Evolutionary conservation across 169 alveolate species (phyloP).

Genomic region (Plasmodium berghei): DNA sequence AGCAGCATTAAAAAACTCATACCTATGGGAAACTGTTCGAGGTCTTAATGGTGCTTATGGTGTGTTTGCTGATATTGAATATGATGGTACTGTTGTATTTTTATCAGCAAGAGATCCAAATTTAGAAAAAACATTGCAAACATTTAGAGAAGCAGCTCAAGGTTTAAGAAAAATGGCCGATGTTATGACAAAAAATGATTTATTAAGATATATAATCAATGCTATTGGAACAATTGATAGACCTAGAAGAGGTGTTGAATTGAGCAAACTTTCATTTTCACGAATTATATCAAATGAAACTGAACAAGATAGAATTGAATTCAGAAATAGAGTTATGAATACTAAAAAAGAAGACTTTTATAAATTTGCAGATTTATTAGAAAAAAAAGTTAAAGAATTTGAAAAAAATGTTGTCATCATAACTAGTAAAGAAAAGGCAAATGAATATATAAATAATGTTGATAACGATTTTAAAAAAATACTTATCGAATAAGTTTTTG

Average conservation of each 20-base stretch:
- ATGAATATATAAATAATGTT: conserved; percentile 14
- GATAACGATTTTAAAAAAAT: conserved; percentile 49
- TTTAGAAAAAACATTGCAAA: conserved; percentile 66
- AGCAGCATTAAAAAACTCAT: conserved; percentile 78
- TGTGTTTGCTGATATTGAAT: conserved; percentile 77
- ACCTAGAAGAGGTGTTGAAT: conserved; percentile 74
- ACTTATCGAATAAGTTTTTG: conserved; percentile 19
- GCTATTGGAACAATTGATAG: conserved; percentile 63
- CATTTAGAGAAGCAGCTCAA: conserved; percentile 69
- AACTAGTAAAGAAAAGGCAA: conserved; percentile 72
- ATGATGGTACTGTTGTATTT: conserved; percentile 66
- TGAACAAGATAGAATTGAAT: conserved; percentile 60
- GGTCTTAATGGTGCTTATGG: conserved; percentile 86
- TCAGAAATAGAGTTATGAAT: conserved; percentile 62
- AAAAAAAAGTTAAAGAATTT: conserved; percentile 51
- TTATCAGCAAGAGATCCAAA: conserved; percentile 74
- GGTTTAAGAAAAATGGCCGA: conserved; percentile 76
- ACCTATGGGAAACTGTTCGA: conserved; percentile 84
- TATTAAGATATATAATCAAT: conserved; percentile 61
- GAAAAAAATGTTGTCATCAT: conserved; percentile 62
- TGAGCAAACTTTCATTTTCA: conserved; percentile 43
- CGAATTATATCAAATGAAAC: conserved; percentile 57
- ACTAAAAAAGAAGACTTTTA: conserved; percentile 74
- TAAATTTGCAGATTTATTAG: conserved; percentile 74
- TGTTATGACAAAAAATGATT: conserved; percentile 71